Conservation (phyloP, 495 filamentous ascomycete species). For the Evernia prunastri region DNA sequence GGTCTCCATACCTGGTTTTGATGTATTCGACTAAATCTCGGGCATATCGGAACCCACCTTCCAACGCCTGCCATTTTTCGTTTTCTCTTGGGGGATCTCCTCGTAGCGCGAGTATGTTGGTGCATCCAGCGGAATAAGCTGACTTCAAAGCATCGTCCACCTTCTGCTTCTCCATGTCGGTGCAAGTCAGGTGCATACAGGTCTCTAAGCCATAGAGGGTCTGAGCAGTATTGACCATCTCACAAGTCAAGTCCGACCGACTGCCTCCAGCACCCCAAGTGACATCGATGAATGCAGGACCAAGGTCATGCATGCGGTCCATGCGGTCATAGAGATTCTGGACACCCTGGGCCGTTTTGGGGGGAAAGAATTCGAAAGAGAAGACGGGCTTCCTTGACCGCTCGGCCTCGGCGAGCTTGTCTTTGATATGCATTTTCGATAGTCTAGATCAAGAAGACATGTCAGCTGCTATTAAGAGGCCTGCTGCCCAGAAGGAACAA, state of each 20-base stretch:
- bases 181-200: conserved; percentile 99
- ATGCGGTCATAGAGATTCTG: conserved; percentile 99
- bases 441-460: neutral
- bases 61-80: conserved; percentile 83
- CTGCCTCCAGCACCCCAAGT: conserved; percentile 97
- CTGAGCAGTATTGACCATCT: conserved; percentile 97
- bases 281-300: conserved; percentile 93
- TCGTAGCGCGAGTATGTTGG: conserved; percentile 91
- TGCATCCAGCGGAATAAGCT: conserved; percentile 93
- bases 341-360: conserved; percentile 96
- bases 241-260: conserved; percentile 83
- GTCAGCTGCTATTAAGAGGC: neutral
- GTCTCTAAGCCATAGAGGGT: conserved; percentile 96
- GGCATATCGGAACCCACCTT: conserved; percentile 84
- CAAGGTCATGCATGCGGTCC: conserved; percentile 94
- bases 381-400: conserved; percentile 71
- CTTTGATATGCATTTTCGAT: conserved; percentile 70
- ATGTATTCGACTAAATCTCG: conserved; percentile 93
- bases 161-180: conserved; percentile 89
- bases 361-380: conserved; percentile 99
- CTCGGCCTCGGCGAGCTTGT: conserved; percentile 82
- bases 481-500: neutral
- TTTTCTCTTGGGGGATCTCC: conserved; percentile 94
- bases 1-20: conserved; percentile 77
- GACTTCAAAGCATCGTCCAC: conserved; percentile 81